These are phyloP conservation scores for Plectranthus barbatus DNA, from an alignment of 257 asterid species.

Conservation along the genomic window DNA sequence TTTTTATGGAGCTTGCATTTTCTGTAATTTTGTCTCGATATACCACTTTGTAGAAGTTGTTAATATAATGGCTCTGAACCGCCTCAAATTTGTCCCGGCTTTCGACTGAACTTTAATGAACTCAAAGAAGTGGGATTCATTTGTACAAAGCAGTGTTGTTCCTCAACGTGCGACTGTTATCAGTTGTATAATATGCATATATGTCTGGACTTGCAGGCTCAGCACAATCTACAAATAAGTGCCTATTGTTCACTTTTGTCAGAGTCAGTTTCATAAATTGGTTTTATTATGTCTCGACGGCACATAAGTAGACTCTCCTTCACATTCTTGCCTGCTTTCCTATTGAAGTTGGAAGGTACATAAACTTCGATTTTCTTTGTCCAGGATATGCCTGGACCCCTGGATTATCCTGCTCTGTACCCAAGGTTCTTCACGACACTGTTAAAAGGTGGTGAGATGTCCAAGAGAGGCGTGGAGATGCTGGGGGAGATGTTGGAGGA, in stretches of 20 bases:
- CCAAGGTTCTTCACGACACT: slow-evolving; percentile 81
- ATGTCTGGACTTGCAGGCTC: background rate
- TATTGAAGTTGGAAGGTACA: slow-evolving; percentile 4
- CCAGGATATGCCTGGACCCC: slow-evolving; percentile 56
- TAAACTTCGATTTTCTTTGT: slow-evolving; percentile 9
- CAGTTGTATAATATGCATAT: background rate
- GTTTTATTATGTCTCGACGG: background rate
- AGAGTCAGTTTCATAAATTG: background rate
- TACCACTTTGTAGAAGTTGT: background rate
- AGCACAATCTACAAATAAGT: background rate
- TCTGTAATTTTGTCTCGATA: background rate
- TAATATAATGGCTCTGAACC: background rate
- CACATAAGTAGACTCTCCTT: background rate
- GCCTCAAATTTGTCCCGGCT: background rate
- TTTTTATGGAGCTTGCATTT: background rate
- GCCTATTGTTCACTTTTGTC: background rate
- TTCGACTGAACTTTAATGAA: background rate
- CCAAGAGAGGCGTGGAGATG: slow-evolving; percentile 74
- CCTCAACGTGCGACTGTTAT: no score
- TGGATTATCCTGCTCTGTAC: slow-evolving; percentile 49
- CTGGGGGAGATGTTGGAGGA: slow-evolving; percentile 94
- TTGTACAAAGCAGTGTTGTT: background rate
- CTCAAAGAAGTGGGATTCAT: background rate
- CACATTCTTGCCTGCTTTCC: background rate
- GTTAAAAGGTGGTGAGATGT: slow-evolving; percentile 73